Evolutionary conservation across 352 stramenopile species (phyloP), one percentile per base, ranked within the genome.

Genomic region (Globisporangium solare): DNA sequence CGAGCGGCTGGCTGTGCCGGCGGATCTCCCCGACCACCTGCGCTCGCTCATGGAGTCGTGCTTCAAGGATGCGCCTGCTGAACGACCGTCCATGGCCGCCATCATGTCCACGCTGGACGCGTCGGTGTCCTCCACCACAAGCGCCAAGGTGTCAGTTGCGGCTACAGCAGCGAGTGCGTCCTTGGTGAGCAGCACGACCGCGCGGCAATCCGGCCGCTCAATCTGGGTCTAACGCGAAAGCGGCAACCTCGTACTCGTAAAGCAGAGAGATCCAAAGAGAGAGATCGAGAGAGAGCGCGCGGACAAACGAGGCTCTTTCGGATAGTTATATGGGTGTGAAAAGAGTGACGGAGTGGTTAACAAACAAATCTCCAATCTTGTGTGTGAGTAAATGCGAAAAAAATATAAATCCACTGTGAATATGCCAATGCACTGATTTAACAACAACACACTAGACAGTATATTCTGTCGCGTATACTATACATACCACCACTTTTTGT

Each of bases 81-180:
- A 90, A 58, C 77, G 82, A 20, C 82, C 82, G 35, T 76, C 70
- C 17, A 88, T 92, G 79, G 67, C 66, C n/a, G 67, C 87, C 61
- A 87, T 92, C 53, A 47, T 92, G 40, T 35, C 54, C 15, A 54
- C 70, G 24, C 68, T 88, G 22, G 70, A 82, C 24, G 60, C 63
- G 13, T 76, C 71, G 31, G 31, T 50, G 37, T n/a, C 11, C 11
- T 20, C 24, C 13, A 39, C 50, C 20, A 47, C 55, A 22, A 50
- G 48, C 40, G 14, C 6, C n/a, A 55, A 48, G 7, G 47, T 18
- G 8, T n/a, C 55, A 15, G 17, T 5, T 15, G 51, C 58, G 15
- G 27, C 41, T n/a, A 24, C 58, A 37, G 58, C 56, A 37, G 56
- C 51, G 35, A 64, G 35, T n/a, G 58, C 58, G 27, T 64, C 50